Percentiles rank a stretch among this genome's conserved stretches.
phyloP scores from a whole-genome alignment of 306 rosid species.

The Medicago arabica region DNA sequence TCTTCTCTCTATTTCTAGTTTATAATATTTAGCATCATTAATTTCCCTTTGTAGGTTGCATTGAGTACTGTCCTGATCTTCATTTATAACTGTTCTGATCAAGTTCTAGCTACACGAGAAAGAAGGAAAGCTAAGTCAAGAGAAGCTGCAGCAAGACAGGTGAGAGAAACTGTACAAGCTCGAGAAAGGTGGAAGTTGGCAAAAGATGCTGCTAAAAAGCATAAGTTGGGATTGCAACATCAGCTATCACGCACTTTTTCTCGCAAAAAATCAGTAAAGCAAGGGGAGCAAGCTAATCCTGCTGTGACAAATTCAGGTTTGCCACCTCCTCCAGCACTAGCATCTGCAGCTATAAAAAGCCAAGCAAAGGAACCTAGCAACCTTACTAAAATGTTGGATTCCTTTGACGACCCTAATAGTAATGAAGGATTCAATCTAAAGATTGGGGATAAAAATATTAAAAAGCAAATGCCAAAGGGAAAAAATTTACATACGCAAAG shows the following conservation, averaged over 20 bases:
- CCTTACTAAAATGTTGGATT: conserved; percentile 72
- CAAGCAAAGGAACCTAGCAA: conserved; percentile 57
- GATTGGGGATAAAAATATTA: conserved; percentile 73
- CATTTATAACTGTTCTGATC: conserved; percentile 81
- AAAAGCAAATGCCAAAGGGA: conserved; percentile 65
- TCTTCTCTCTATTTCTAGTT: conserved; percentile 28
- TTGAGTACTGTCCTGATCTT: conserved; percentile 63
- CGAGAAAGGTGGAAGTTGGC: conserved; percentile 82
- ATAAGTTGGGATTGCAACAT: conserved; percentile 49
- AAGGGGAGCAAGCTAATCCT: conserved; percentile 42
- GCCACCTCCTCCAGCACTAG: conserved; percentile 42
- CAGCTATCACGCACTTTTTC: conserved; percentile 70
- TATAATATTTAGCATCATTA: conserved; percentile 40
- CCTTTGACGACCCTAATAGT: conserved; percentile 62
- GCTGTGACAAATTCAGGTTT: neutral
- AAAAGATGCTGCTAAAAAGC: conserved; percentile 62
- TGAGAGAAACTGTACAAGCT: conserved; percentile 76
- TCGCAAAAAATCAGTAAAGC: conserved; percentile 58
- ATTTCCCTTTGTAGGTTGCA: conserved; percentile 61
- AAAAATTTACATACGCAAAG: conserved; percentile 69
- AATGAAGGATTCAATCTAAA: conserved; percentile 68
- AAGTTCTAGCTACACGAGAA: conserved; percentile 75
- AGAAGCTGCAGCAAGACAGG: conserved; percentile 82
- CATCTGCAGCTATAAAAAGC: conserved; percentile 46
- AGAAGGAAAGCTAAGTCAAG: conserved; percentile 73